Evolutionary conservation across 768 basidiomycete species (phyloP).

Genomic region (Russula compacta): DNA sequence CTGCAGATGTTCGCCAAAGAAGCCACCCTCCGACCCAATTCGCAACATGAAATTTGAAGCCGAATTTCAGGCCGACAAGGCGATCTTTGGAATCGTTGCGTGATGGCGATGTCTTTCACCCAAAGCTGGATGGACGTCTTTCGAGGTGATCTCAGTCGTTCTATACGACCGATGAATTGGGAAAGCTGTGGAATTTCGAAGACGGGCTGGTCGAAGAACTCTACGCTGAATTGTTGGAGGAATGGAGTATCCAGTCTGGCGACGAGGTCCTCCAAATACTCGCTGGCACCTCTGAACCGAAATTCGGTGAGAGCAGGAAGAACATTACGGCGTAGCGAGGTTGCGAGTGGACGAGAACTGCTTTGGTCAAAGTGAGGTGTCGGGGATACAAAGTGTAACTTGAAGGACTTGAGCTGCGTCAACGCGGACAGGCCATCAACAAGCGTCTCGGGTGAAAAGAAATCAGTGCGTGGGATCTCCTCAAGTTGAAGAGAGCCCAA

Average conservation of each 20-base stretch:
- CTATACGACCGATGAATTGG: not conserved
- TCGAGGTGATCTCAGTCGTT: not conserved
- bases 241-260: not conserved
- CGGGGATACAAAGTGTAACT: not conserved
- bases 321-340: not conserved
- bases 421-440: not conserved
- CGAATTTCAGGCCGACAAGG: not conserved
- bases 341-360: not conserved
- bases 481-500: conserved; percentile 1
- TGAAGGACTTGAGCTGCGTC: not conserved
- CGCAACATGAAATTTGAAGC: not conserved
- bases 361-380: not conserved
- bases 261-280: not conserved
- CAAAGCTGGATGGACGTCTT: not conserved
- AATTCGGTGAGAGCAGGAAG: not conserved
- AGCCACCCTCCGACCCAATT: not conserved
- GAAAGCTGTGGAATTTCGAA: not conserved
- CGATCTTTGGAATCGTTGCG: not conserved
- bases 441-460: not conserved
- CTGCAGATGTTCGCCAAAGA: not conserved
- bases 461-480: not conserved
- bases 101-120: not conserved
- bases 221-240: not conserved
- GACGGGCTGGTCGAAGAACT: not conserved
- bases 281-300: not conserved